Conservation (phyloP, 306 rosid species). For the Inga leiocalycina region DNA sequence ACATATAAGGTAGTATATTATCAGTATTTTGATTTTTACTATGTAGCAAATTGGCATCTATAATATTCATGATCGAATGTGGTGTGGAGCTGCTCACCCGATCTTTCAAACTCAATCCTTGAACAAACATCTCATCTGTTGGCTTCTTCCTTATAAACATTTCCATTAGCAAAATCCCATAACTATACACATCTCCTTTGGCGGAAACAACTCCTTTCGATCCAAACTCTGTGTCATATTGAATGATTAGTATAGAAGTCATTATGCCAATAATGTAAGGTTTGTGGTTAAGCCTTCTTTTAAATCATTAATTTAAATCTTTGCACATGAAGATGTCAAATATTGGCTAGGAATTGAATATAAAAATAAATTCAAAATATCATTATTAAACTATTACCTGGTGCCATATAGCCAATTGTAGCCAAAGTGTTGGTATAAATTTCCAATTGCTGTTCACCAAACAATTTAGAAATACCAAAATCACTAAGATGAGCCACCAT, state of each 20-base stretch:
- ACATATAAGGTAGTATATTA: not conserved
- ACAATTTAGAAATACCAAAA: too few species aligned
- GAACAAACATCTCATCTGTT: not conserved
- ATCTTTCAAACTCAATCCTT: not conserved
- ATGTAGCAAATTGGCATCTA: not conserved
- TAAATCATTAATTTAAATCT: too few species aligned
- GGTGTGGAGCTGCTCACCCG: not conserved
- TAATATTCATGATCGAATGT: not conserved
- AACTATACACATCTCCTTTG: not conserved
- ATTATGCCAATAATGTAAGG: not conserved
- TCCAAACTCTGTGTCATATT: constrained; percentile 4
- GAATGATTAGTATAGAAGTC: not conserved
- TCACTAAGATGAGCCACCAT: too few species aligned
- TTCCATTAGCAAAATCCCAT: not conserved
- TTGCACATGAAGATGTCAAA: too few species aligned
- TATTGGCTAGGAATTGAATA: too few species aligned
- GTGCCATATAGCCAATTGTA: not conserved
- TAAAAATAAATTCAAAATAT: too few species aligned
- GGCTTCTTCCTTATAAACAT: not conserved
- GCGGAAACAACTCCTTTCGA: not conserved
- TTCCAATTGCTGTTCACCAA: too few species aligned
- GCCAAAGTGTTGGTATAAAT: too few species aligned
- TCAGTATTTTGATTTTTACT: not conserved
- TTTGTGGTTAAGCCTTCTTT: too few species aligned
- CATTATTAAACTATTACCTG: not conserved